These are phyloP conservation scores for Fusarium sp. DNA, from an alignment of 2,329 filamentous ascomycete species.

Conservation along the genomic window DNA sequence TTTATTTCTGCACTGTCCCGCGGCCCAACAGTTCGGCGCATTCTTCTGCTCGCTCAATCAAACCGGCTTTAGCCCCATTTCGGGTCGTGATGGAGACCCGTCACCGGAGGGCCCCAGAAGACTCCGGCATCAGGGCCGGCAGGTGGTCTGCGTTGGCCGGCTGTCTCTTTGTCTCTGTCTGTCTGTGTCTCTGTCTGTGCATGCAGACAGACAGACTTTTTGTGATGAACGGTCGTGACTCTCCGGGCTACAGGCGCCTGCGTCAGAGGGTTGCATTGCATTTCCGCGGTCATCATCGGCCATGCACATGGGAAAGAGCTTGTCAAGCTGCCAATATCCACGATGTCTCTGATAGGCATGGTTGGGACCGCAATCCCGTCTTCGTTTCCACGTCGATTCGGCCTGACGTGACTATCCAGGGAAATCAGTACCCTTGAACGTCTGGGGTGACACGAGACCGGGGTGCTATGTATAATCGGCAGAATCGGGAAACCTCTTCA, in stretches of 20 bases:
- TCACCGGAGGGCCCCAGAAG: neutral
- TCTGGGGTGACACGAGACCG: neutral
- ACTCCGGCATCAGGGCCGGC: neutral
- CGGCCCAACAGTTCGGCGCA: constrained; percentile 10
- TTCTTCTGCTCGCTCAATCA: constrained; percentile 8
- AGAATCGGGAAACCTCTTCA: constrained; percentile 4
- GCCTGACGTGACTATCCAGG: constrained; percentile 21
- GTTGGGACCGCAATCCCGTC: constrained; percentile 3
- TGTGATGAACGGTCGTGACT: neutral
- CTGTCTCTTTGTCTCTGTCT: neutral
- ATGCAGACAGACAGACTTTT: neutral
- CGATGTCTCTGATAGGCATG: neutral
- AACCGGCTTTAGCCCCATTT: constrained; percentile 25
- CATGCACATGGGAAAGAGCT: neutral
- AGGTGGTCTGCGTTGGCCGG: neutral
- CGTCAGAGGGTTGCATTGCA: constrained; percentile 32
- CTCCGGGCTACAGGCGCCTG: constrained; percentile 10
- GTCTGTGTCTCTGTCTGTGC: constrained; percentile 1
- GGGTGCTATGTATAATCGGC: neutral
- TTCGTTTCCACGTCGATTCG: constrained; percentile 1
- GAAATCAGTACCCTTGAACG: constrained; percentile 10
- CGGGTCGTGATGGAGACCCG: neutral
- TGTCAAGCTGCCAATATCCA: constrained; percentile 9
- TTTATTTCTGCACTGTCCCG: constrained; percentile 21
- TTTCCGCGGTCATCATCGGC: constrained; percentile 19